Conservation (phyloP, 768 basidiomycete species). For the Glaciozyma martinii region DNA sequence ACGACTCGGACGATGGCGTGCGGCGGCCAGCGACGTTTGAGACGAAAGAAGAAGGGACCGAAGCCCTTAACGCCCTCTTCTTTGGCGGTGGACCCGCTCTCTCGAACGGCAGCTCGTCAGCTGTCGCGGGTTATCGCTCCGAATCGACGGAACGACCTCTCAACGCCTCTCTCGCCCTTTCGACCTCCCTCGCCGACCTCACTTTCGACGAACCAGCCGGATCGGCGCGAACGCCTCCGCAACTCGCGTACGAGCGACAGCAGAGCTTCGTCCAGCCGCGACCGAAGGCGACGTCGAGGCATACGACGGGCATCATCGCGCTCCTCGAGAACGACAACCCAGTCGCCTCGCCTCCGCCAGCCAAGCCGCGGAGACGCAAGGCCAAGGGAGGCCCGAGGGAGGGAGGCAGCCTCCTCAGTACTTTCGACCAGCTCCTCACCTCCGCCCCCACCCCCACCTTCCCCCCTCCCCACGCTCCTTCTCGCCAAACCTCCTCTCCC, state of each 20-base stretch:
- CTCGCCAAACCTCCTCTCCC: neutral
- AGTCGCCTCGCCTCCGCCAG: slow-evolving; percentile 6
- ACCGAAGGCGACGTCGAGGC: slow-evolving; percentile 8
- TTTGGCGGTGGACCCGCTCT: slow-evolving; percentile 18
- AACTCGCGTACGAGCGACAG: slow-evolving; percentile 25
- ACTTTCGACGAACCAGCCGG: neutral
- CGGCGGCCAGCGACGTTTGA: neutral
- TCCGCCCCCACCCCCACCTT: too few species aligned
- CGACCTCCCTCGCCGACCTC: neutral
- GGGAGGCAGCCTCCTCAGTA: slow-evolving; percentile 6
- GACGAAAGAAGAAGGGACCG: slow-evolving; percentile 25
- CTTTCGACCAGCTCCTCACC: neutral
- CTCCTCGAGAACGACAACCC: slow-evolving; percentile 11
- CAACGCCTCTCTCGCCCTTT: neutral
- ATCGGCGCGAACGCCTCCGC: slow-evolving; percentile 17
- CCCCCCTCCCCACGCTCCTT: neutral
- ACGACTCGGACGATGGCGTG: slow-evolving; percentile 3
- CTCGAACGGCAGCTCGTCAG: neutral
- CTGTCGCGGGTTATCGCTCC: too few species aligned
- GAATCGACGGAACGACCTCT: too few species aligned
- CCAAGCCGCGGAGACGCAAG: neutral
- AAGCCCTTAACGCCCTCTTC: slow-evolving; percentile 31
- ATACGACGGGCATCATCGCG: slow-evolving; percentile 19
- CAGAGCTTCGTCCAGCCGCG: slow-evolving; percentile 24
- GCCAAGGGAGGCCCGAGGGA: neutral